These are phyloP conservation scores for Pichia paraexigua DNA, from an alignment of 805 yeast genomes.

Conservation along the genomic window DNA sequence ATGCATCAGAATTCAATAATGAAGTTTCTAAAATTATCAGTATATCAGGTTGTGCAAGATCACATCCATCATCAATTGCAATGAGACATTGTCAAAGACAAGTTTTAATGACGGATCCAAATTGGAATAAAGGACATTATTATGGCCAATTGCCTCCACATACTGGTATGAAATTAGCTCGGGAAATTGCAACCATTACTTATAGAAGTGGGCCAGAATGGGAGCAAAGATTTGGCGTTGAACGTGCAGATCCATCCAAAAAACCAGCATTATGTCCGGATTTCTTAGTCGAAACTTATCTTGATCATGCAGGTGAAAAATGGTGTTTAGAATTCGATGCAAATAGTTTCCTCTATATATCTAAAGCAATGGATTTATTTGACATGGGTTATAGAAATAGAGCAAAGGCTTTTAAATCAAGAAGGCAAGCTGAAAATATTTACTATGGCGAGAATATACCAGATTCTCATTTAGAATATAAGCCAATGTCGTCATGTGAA, in stretches of 20 bases:
- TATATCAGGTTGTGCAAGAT: slow-evolving; percentile 89
- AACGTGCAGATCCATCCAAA: slow-evolving; percentile 68
- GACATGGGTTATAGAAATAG: slow-evolving; percentile 56
- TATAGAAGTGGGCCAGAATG: slow-evolving; percentile 96
- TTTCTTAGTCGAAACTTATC: slow-evolving; percentile 82
- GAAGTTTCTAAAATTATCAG: slow-evolving; percentile 65
- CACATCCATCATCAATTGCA: slow-evolving; percentile 91
- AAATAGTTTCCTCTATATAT: slow-evolving; percentile 76
- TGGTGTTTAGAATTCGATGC: slow-evolving; percentile 89
- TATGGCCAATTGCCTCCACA: slow-evolving; percentile 74
- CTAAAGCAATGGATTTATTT: slow-evolving; percentile 92
- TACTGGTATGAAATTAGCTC: slow-evolving; percentile 87
- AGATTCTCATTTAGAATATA: slow-evolving; percentile 22
- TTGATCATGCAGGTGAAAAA: slow-evolving; percentile 93
- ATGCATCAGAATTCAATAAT: slow-evolving; percentile 75
- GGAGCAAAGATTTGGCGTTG: slow-evolving; percentile 88
- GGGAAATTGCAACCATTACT: slow-evolving; percentile 91
- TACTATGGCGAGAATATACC: slow-evolving; percentile 23
- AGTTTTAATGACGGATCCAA: slow-evolving; percentile 88
- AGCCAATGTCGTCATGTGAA: slow-evolving; percentile 28
- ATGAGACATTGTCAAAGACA: slow-evolving; percentile 90
- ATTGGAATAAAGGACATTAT: slow-evolving; percentile 89
- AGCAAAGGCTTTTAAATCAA: slow-evolving; percentile 33
- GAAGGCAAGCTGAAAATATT: slow-evolving; percentile 31
- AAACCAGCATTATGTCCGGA: slow-evolving; percentile 92